phyloP scores from a whole-genome alignment of 441 rosid species.

The Brassica hybrid region DNA sequence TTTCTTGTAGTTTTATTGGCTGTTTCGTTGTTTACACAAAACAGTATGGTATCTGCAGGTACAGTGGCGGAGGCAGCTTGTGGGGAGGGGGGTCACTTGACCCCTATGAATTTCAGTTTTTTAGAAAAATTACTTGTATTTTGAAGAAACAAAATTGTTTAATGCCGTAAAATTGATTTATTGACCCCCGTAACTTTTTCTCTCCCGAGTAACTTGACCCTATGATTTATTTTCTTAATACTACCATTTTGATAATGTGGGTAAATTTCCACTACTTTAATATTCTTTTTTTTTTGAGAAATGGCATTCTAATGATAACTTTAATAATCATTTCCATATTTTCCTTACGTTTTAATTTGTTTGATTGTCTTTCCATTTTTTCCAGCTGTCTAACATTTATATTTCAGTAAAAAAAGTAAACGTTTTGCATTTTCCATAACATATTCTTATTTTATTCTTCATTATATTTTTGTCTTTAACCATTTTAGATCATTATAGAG shows the following conservation, averaged over 20 bases:
- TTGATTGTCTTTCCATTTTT: not conserved
- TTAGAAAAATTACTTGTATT: too few relatives aligned
- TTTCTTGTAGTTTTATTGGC: constrained; percentile 2
- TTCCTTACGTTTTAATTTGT: not conserved
- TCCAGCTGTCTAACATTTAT: not conserved
- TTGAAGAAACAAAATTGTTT: too few relatives aligned
- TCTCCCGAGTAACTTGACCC: too few relatives aligned
- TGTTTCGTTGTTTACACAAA: not conserved
- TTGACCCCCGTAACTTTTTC: too few relatives aligned
- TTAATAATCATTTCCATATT: too few relatives aligned
- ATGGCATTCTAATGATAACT: too few relatives aligned
- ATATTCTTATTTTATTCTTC: not conserved
- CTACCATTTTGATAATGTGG: not conserved
- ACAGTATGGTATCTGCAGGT: not conserved
- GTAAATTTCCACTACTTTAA: not conserved
- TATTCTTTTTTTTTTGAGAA: not conserved
- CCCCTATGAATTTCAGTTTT: too few relatives aligned
- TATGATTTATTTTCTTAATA: too few relatives aligned
- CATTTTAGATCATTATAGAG: not conserved
- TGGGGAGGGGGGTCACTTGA: too few relatives aligned
- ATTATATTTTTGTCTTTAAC: not conserved
- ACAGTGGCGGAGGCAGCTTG: too few relatives aligned
- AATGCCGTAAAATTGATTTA: too few relatives aligned
- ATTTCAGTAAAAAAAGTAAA: too few relatives aligned
- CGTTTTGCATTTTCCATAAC: not conserved